Base-by-base conservation (phyloP, 192 early-diverging fungal genomes). In the Gorgonomyces haynaldii region DNA sequence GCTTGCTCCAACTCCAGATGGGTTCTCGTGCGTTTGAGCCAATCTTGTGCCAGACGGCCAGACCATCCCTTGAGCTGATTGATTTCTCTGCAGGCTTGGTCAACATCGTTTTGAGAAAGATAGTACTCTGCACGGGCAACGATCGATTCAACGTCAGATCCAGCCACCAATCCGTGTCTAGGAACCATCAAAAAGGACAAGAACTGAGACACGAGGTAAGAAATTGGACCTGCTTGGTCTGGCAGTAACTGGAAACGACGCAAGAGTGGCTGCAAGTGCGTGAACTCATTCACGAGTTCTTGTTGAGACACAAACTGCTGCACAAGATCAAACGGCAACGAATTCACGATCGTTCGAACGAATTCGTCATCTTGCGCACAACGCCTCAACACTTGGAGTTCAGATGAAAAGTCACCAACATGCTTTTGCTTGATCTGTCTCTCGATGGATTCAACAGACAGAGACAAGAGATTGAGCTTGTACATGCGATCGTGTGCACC, bases 61-160 rank as follows among this genome's bases (percentile, higher is more conserved):
- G 85, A 76, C 94, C 94, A 97, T 6, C 94, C 91, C 34, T 62
- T 78, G 37, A 97, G 66, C 62, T 91, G 89, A 66, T 95, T 95
- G 50, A 95, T 60, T 59, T 97, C 91, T 54, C 94, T 75, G 10
- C 85, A 64, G 8, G 91, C 91, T 45, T 65, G 64, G 36, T 95
- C 91, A 45, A 97, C 58, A 61, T 97, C 85, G 17, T 78, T 75
- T 42, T 75, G 72, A 42, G 67, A 50, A 44, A 97, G 64, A 60
- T 84, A 82, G 61, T 79, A 76, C 47, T 82, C 66, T 6, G 82
- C 58, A 21, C 94, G 78, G 4, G 89, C 77, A 35, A 94, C 62
- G 22, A 89, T 66, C 7, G 91, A 68, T 43, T 97, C 91, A 15
- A 84, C 78, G 61, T 91, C 89, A 42, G 80, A 72, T 23, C 91